These are phyloP conservation scores for Malus fusca DNA, from an alignment of 306 rosid species.

Conservation along the genomic window DNA sequence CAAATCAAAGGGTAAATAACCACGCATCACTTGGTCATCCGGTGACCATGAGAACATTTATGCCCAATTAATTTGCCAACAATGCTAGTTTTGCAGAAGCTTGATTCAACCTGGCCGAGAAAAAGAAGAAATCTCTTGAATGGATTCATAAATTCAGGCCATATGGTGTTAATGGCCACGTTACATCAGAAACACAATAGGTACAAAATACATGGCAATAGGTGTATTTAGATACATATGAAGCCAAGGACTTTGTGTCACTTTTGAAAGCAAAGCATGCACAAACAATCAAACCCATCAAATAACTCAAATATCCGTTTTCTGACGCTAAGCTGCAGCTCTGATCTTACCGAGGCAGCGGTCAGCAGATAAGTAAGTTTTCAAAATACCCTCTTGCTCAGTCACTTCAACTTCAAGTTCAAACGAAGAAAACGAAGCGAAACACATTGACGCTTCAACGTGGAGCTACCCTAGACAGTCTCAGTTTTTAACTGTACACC, in stretches of 20 bases:
- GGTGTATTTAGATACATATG: not conserved
- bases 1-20: not conserved
- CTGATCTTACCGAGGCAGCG: not conserved
- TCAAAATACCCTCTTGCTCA: not conserved
- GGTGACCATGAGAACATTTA: not conserved
- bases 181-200: not conserved
- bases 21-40: not conserved
- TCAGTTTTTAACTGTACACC: conserved; percentile 36
- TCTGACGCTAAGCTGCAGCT: not conserved
- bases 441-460: not conserved
- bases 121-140: not conserved
- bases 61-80: not conserved
- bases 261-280: not conserved
- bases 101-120: not conserved
- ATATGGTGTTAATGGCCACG: not conserved
- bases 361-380: not conserved
- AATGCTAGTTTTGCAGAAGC: not conserved
- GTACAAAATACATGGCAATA: not conserved
- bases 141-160: not conserved
- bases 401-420: not conserved
- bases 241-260: not conserved
- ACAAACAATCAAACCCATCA: not conserved
- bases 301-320: not conserved
- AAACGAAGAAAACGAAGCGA: not conserved
- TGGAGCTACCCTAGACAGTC: conserved; percentile 16